Evolutionary conservation across 1,284 basidiomycete species (phyloP).

Genomic region (Cystobasidium sp.): DNA sequence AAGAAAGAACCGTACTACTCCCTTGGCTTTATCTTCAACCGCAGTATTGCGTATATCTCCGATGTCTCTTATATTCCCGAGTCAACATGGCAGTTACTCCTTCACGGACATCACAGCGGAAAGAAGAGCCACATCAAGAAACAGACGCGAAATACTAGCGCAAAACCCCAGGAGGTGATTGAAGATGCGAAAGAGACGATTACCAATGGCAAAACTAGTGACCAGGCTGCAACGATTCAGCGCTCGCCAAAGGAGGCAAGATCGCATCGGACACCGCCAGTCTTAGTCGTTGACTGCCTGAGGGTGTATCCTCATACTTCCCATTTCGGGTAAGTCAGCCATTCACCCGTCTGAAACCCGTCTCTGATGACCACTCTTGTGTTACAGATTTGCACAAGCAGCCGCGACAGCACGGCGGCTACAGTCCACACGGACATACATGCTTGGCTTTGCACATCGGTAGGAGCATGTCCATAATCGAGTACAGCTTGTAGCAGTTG

Average conservation of each 20-base stretch:
- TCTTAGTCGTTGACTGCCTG: conserved; percentile 74
- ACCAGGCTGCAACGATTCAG: neutral
- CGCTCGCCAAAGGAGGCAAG: too few species aligned
- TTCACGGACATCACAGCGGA: neutral
- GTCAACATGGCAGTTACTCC: conserved; percentile 63
- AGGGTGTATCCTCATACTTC: conserved; percentile 67
- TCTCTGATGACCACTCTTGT: neutral
- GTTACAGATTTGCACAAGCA: conserved; percentile 61
- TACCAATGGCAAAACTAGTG: neutral
- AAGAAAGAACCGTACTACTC: conserved; percentile 68
- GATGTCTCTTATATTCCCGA: conserved; percentile 76
- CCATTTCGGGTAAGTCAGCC: conserved; percentile 64
- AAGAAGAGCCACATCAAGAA: conserved; percentile 44
- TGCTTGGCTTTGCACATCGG: conserved; percentile 56
- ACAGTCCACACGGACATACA: conserved; percentile 66
- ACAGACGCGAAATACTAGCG: conserved; percentile 50
- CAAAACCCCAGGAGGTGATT: neutral
- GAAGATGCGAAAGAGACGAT: conserved; percentile 22
- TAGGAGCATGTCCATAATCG: neutral
- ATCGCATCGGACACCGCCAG: conserved; percentile 52
- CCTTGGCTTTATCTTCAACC: conserved; percentile 73
- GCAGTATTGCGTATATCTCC: conserved; percentile 66
- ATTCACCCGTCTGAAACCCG: neutral
- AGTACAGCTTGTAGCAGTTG: too few species aligned
- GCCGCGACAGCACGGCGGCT: conserved; percentile 64